phyloP scores from a whole-genome alignment of 2,329 filamentous ascomycete genomes.

The Verticillium longisporum region DNA sequence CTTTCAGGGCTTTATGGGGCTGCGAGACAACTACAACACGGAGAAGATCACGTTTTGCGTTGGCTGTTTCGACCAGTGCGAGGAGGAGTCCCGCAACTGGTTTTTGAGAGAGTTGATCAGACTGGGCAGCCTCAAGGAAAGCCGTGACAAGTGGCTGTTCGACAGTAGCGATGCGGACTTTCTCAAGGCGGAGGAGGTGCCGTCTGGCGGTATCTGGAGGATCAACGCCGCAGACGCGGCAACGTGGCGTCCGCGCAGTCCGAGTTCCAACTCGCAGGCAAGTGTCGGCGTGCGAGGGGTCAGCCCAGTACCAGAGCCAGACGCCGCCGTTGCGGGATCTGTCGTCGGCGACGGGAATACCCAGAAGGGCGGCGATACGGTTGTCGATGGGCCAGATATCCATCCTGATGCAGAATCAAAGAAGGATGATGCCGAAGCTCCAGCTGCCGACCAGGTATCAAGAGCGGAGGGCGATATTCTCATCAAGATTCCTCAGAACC shows the following conservation, averaged over 20 bases:
- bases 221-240: background rate
- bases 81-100: background rate
- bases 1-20: background rate
- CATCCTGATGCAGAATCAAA: too few relatives aligned
- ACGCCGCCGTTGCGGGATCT: too few relatives aligned
- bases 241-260: background rate
- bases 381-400: too few relatives aligned
- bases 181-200: background rate
- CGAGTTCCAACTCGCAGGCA: too few relatives aligned
- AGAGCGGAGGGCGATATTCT: too few relatives aligned
- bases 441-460: too few relatives aligned
- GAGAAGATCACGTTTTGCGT: background rate
- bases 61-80: constrained; percentile 2
- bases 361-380: too few relatives aligned
- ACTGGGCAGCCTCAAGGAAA: background rate
- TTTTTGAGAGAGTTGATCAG: background rate
- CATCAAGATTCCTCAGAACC: too few relatives aligned
- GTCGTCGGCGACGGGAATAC: too few relatives aligned
- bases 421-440: too few relatives aligned
- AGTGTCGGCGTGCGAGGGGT: too few relatives aligned
- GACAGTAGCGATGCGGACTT: background rate
- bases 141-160: background rate
- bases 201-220: background rate
- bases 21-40: background rate
- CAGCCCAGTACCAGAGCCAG: too few relatives aligned